Conservation (phyloP, 768 basidiomycete species). For the Boletus sensibilis region DNA sequence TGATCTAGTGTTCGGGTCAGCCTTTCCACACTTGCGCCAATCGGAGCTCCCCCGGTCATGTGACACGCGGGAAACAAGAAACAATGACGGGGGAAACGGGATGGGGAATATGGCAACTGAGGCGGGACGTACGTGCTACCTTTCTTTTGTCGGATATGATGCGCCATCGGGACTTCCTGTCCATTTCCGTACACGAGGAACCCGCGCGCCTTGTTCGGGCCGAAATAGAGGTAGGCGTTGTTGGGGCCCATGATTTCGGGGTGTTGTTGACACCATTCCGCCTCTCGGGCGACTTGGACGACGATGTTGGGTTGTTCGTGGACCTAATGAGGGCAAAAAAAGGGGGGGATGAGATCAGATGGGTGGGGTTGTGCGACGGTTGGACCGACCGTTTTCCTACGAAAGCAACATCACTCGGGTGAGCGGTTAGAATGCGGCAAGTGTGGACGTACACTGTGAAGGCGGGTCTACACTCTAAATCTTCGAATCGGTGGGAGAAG, state of each 20-base stretch:
- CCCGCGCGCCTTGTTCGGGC: conserved; percentile 59
- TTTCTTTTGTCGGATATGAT: conserved; percentile 55
- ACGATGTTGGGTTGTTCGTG: conserved; percentile 59
- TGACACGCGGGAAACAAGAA: neutral
- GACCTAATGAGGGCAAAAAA: conserved; percentile 37
- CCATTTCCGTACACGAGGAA: conserved; percentile 70
- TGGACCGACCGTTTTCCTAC: conserved; percentile 25
- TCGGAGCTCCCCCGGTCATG: neutral
- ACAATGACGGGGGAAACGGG: neutral
- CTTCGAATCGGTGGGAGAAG: conserved; percentile 59
- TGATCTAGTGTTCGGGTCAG: conserved; percentile 44
- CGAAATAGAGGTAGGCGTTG: conserved; percentile 73
- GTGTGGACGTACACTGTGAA: conserved; percentile 59
- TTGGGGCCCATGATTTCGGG: conserved; percentile 78
- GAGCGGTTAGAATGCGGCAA: neutral
- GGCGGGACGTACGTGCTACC: conserved; percentile 54
- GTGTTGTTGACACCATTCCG: conserved; percentile 65
- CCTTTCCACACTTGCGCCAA: no score
- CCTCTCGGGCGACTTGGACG: conserved; percentile 62
- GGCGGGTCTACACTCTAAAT: conserved; percentile 59
- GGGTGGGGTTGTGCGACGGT: neutral
- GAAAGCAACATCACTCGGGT: neutral
- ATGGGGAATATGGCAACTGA: neutral
- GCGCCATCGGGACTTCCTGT: conserved; percentile 53
- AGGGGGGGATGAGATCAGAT: neutral